phyloP scores from a whole-genome alignment of 768 basidiomycete species.

The Leccinum broughii region DNA sequence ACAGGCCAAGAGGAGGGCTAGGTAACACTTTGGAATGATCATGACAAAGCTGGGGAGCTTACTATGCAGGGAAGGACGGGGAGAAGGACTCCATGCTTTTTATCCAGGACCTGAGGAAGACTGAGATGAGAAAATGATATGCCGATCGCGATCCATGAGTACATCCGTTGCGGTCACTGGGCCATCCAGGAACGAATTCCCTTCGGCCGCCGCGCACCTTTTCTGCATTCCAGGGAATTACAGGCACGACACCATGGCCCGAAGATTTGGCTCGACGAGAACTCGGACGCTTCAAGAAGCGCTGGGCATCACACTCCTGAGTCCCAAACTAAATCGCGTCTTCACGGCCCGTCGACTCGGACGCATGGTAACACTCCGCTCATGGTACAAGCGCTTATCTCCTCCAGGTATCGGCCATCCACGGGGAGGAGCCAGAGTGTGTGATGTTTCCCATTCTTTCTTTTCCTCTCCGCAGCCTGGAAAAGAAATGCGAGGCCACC shows the following conservation, averaged over 20 bases:
- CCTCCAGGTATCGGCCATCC: conserved; percentile 9
- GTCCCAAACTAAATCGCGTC: conserved; percentile 11
- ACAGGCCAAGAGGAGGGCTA: conserved; percentile 23
- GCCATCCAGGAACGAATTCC: conserved; percentile 24
- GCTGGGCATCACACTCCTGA: not conserved
- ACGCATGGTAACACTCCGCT: conserved; percentile 1
- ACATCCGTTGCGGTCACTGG: conserved; percentile 19
- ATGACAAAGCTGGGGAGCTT: conserved; percentile 16
- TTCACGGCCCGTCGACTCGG: conserved; percentile 2
- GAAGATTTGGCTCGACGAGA: conserved; percentile 13
- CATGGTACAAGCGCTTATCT: conserved; percentile 1
- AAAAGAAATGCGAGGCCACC: conserved; percentile 2
- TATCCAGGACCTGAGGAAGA: conserved; percentile 12
- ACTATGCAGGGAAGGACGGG: conserved; percentile 2
- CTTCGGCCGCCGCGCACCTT: conserved; percentile 28
- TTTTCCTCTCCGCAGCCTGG: not conserved
- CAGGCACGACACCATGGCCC: conserved; percentile 20
- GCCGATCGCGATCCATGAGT: conserved; percentile 22
- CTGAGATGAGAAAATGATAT: conserved; percentile 26
- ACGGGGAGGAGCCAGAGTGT: not conserved
- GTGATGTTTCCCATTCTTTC: not conserved
- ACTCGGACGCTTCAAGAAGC: conserved; percentile 18
- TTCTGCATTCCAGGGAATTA: conserved; percentile 19
- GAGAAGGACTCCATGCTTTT: conserved; percentile 20
- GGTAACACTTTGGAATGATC: conserved; percentile 19